Evolutionary conservation across 257 asterid genomes (phyloP), one percentile per base, ranked within the genome.

Genomic region (Fraxinus excelsior): DNA sequence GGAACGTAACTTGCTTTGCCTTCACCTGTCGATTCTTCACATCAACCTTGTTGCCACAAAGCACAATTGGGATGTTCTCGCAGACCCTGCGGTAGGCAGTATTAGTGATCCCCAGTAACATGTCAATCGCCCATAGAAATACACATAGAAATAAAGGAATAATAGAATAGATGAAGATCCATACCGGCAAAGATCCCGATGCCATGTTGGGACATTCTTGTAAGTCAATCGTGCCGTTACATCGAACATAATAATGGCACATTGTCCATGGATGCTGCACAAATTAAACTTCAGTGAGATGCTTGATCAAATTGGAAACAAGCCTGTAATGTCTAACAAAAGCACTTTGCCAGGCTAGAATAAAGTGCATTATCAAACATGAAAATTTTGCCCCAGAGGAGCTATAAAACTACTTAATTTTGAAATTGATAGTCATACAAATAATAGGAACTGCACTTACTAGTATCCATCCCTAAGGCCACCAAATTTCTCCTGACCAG

Each of bases 151-250:
- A 23, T 14, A n/a, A 40, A 31, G 3, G 23, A 2, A 29, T 38
- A 46, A 44, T 8, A 26, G 60, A 26, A 68, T 23, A 23, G 29
- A 60, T 67, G 51, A 58, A 8, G 0, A 58, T 21, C 64, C 83
- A 68, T 85, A 91, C 97, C 97, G 35, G 89, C 96, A 90, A 73
- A 88, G 93, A 85, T 92, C 97, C 26, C 94, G 89, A 71, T 92
- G 97, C 97, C 97, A 91, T 7, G 97, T 91, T 0, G 94, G 97
- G 11, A 92, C 91, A 78, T 91, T 91, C 88, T 91, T 91, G 90
- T 90, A 91, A 40, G 96, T 91, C 89, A 89, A 79, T 7, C 95
- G 87, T 26, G 97, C 96, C 5, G 96, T 91, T 13, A 91, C 97
- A 75, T 91, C 97, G 53, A 91, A 91, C 97, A 91, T 91, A 69